Base-by-base conservation (phyloP, 495 filamentous ascomycete genomes). In the Penicillium alfredii region DNA sequence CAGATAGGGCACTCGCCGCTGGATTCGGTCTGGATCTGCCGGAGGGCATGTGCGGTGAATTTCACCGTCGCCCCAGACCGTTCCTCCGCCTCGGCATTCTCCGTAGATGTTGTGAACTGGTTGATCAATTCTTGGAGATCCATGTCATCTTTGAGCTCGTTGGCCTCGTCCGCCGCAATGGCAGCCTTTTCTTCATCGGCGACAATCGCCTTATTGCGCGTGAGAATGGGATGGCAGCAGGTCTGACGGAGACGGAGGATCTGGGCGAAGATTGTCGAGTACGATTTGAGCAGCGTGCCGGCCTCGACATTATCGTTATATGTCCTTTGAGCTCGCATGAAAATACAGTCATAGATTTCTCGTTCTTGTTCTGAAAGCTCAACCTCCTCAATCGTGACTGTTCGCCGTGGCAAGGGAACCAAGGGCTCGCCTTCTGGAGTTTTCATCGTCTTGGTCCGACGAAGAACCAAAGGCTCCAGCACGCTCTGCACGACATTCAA, bases 401-500 rank as follows among this genome's bases (percentile, higher is more conserved):
- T 77, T 44, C 85, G 81, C 6, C 78, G 77, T n/a, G 89, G 92
- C 6, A 98, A 66, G 0, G 85, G 79, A 0, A 98, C 89, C 11
- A 98, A 61, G 15, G 86, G 84, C 45, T 85, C 69, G 6, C 93
- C 92, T 27, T 88, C 80, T 0, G 92, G 92, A 0, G 88, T 96
- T 58, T 88, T 94, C 92, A 97, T 98, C 38, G 90, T 88, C 58
- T 97, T 98, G 0, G 92, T 98, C 42, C 92, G 73, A 17, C 92
- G 76, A 47, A 97, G 78, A n/a, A 98, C 92, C 6, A 98, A 69
- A 6, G 92, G 92, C 49, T 98, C 93, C 13, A 98, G 64, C 0
- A 98, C 92, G 0, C 88, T 97, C 50, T 98, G 92, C 2, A 98
- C 93, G 3, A 98, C 93, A 53, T 97, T 92, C 6, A 98, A 73